Evolutionary conservation across 306 rosid genomes (phyloP), one percentile per base, ranked within the genome.

Genomic region (Parietaria judaica): DNA sequence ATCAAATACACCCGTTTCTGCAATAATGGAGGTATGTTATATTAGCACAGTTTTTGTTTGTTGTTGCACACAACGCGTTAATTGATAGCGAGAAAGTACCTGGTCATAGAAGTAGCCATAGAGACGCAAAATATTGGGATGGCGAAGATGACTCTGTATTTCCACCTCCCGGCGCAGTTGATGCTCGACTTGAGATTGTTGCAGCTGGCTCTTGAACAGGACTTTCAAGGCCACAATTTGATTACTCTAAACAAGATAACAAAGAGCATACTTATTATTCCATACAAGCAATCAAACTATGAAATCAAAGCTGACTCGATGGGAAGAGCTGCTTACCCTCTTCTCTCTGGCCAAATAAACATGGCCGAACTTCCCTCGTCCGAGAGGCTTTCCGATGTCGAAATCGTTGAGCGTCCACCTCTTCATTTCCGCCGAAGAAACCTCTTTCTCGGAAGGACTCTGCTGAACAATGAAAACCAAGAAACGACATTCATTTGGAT

Each of bases 111-210:
- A 94, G 78, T 94, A 94, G 47, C 99, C 99, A 57, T 88, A 94
- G 17, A 94, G 91, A 64, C 97, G 94, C 48, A 94, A 68, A 44
- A 94, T 94, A 58, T 94, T 92, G 23, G 99, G 88, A 67, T 94
- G 97, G 66, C 99, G 83, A 58, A 94, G 95, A 86, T 94, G 99
- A 71, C 97, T 89, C 61, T 94, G 99, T 56, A 94, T 94, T 73
- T 94, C 99, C 63, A 94, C 99, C 82, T 94, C 99, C 13, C 99
- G 74, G 10, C 97, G 84, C 50, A 94, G 99, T 71, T 94, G 99
- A 70, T 94, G 99, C 80, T 89, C 99, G 57, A 94, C 99, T 79
- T 94, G 99, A 36, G 99, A 94, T 70, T 94, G 99, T 73, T 94
- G 99, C 73, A 94, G 73, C 73, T 94, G 99, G 82, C 86, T 88